Base-by-base conservation (phyloP, 2,329 filamentous ascomycete species). In the Didymella pomorum region DNA sequence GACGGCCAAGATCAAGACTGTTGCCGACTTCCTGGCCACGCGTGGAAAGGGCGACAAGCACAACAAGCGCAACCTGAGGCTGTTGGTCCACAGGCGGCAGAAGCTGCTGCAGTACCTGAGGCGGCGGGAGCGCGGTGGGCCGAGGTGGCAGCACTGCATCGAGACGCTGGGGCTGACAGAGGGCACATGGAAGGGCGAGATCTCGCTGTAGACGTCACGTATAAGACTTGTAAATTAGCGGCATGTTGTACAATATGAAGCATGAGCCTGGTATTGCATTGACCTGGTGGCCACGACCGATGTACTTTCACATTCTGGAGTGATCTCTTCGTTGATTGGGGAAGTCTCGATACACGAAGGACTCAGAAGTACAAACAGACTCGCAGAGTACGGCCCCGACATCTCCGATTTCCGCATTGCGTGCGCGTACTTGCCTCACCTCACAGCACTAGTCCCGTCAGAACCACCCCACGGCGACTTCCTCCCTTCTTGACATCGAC, bases 111-210 rank as follows among this genome's bases (percentile, higher is more conserved):
- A 85, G 67, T 99, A 99, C 78, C 82, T 99, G 82, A 85, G 93
- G 79, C 85, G 83, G 68, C 96, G 93, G 81, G 96, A 99, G 79
- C 87, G 93, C 64, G 95, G 95, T 58, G 93, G 95, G 52, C 89
- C 91, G 55, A 85, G 96, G 76, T 99, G 93, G 92, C 88, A 90
- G 76, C 85, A 96, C 78, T 82, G 97, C 81, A 84, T 97, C 64
- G 83, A 90, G 78, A 94, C 86, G 60, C 81, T 99, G 61, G 95
- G 96, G 14, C 79, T 99, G 78, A 92, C 89, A 14, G 91, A 93
- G 48, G 92, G 91, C 37, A 93, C 91, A 50, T 98, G 92, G 89
- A 91, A 92, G 82, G 89, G 88, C 47, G 92, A 98, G 82, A 97
- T 98, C 76, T 87, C 84, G 61, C 74, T 93, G 75, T 92, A 86